phyloP scores from a whole-genome alignment of 164 flowering plant species.

The Aristolochia fimbriata region DNA sequence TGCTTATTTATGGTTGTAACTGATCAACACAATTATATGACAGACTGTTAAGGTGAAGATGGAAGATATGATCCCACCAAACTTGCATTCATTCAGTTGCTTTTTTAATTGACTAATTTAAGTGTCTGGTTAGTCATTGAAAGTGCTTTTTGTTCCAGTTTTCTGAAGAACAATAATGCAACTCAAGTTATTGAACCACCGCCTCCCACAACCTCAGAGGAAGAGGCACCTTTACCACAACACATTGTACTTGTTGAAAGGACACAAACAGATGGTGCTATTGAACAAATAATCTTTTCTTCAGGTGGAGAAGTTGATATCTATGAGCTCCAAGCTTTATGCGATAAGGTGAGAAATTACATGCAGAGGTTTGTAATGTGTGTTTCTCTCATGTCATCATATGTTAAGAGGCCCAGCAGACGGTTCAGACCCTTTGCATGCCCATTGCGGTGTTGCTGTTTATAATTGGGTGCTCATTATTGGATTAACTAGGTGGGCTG shows the following conservation, averaged over 20 bases:
- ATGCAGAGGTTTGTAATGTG: background rate
- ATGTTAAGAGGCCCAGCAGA: too few species aligned
- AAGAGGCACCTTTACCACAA: slow-evolving; percentile 59
- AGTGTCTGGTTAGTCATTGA: background rate
- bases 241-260: slow-evolving; percentile 79
- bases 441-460: too few species aligned
- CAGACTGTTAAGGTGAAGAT: too few species aligned
- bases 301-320: slow-evolving; percentile 82
- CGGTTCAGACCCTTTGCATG: too few species aligned
- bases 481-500: slow-evolving; percentile 68
- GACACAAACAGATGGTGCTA: slow-evolving; percentile 52
- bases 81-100: background rate
- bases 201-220: slow-evolving; percentile 39
- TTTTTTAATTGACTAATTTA: background rate
- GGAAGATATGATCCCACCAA: too few species aligned
- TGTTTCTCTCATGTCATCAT: background rate
- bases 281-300: slow-evolving; percentile 79
- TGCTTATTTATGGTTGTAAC: too few species aligned
- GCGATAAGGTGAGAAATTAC: slow-evolving; percentile 65
- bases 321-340: slow-evolving; percentile 72
- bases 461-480: too few species aligned
- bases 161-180: slow-evolving; percentile 47
- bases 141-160: slow-evolving; percentile 28
- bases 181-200: slow-evolving; percentile 65
- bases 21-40: too few species aligned